A percentile compares a stretch with the other conserved stretches of the same genome.
Evolutionary conservation across 2,329 filamentous ascomycete genomes (phyloP).

Genomic region (Rhytidhysteron rufulum): DNA sequence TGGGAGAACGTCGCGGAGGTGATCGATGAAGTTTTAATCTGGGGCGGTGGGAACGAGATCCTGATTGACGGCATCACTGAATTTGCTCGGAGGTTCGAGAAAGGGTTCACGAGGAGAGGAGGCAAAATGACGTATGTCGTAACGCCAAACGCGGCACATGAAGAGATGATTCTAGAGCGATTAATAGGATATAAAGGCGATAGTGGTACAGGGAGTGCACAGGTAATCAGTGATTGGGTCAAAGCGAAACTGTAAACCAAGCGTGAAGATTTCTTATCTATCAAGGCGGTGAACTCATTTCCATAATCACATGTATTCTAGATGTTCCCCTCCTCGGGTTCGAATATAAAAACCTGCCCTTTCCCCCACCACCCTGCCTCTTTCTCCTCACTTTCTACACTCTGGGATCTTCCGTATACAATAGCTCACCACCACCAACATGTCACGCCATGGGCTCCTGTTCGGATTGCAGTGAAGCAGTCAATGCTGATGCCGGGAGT

Average conservation of each 20-base stretch:
- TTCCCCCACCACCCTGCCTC: too few relatives aligned
- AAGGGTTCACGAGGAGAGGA: constrained; percentile 30
- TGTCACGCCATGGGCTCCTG: too few relatives aligned
- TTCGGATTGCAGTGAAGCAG: too few relatives aligned
- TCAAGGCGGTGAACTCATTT: too few relatives aligned
- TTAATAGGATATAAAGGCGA: constrained; percentile 36
- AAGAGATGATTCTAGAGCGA: constrained; percentile 41
- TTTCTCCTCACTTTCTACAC: too few relatives aligned
- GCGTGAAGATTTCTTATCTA: too few relatives aligned
- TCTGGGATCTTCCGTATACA: too few relatives aligned
- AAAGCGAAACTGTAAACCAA: constrained; percentile 34
- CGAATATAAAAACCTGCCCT: too few relatives aligned
- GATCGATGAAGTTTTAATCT: constrained; percentile 49
- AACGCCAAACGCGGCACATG: constrained; percentile 36
- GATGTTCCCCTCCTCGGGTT: too few relatives aligned
- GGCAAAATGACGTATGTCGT: constrained; percentile 32
- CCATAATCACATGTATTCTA: too few relatives aligned
- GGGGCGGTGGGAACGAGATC: constrained; percentile 54
- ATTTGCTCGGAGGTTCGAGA: constrained; percentile 46
- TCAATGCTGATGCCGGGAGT: too few relatives aligned
- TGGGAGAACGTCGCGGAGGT: constrained; percentile 46
- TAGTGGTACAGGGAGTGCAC: constrained; percentile 31
- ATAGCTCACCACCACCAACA: too few relatives aligned
- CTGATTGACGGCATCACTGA: constrained; percentile 54
- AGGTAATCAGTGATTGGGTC: constrained; percentile 37